Percentiles rank a stretch among this genome's conserved stretches.
These are phyloP conservation scores for Nicotiana tomentosiformis DNA, from an alignment of 257 asterid genomes.

Conservation along the genomic window DNA sequence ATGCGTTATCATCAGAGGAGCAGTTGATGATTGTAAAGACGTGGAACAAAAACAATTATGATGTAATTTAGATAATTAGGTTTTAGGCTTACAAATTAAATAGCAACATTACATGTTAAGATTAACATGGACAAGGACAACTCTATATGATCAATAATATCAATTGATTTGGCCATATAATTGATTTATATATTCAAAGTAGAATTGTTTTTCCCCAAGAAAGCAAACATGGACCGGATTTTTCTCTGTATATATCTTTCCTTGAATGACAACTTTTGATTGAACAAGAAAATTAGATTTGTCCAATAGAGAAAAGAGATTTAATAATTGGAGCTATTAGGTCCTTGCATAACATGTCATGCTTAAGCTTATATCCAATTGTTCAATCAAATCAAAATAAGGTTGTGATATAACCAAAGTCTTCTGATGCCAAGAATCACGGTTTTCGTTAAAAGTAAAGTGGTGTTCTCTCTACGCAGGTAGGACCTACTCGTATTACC, in stretches of 20 bases:
- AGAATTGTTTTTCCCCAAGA: background rate
- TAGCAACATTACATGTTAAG: background rate
- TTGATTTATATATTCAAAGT: background rate
- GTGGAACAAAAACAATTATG: background rate
- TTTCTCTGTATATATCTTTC: background rate
- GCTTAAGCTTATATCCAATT: background rate
- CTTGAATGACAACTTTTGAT: background rate
- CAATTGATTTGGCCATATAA: background rate
- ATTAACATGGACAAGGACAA: conserved; percentile 8
- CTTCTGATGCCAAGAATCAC: no score
- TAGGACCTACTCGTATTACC: no score
- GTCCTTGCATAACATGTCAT: conserved; percentile 1
- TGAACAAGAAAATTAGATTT: background rate
- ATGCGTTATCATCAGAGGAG: background rate
- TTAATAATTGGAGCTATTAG: conserved; percentile 5
- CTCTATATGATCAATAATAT: background rate
- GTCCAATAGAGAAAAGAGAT: background rate
- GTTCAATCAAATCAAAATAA: background rate
- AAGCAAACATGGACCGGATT: background rate
- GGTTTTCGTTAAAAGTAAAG: no score
- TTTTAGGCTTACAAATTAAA: background rate
- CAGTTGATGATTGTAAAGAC: background rate
- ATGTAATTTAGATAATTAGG: background rate
- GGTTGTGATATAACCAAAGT: no score
- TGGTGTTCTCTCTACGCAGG: no score